Conservation (phyloP, 2,329 filamentous ascomycete genomes). For the Beauveria australis region DNA sequence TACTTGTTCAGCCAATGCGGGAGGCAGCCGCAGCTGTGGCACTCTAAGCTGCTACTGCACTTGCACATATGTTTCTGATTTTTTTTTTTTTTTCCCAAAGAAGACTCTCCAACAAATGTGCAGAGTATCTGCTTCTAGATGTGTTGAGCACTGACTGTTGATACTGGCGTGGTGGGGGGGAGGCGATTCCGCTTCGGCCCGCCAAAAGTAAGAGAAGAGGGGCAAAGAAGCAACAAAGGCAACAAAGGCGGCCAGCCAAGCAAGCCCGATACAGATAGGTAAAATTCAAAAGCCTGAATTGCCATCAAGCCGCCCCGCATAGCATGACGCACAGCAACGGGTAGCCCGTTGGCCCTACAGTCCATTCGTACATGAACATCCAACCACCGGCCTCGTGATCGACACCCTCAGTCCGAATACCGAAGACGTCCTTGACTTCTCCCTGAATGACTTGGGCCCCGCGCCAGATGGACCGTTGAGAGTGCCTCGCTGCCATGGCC, state of each 20-base stretch:
- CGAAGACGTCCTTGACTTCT: background rate
- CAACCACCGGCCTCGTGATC: slow-evolving; percentile 1
- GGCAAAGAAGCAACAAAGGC: background rate
- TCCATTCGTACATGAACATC: background rate
- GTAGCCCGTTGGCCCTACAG: background rate
- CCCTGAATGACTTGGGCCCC: background rate
- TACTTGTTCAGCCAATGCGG: too few relatives aligned
- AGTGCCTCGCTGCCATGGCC: background rate
- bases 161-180: background rate
- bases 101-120: too few relatives aligned
- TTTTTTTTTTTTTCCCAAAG: too few relatives aligned
- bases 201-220: background rate
- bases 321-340: background rate
- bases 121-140: too few relatives aligned
- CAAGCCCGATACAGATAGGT: too few relatives aligned
- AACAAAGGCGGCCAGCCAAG: background rate
- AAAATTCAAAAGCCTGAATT: background rate
- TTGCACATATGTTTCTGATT: too few relatives aligned
- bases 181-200: background rate
- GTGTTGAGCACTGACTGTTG: background rate
- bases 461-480: background rate
- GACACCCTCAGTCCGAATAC: background rate
- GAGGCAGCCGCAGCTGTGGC: too few relatives aligned
- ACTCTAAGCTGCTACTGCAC: too few relatives aligned
- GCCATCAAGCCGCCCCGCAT: background rate